Conservation (phyloP, 768 basidiomycete genomes). For the Boletellus emodensis region DNA sequence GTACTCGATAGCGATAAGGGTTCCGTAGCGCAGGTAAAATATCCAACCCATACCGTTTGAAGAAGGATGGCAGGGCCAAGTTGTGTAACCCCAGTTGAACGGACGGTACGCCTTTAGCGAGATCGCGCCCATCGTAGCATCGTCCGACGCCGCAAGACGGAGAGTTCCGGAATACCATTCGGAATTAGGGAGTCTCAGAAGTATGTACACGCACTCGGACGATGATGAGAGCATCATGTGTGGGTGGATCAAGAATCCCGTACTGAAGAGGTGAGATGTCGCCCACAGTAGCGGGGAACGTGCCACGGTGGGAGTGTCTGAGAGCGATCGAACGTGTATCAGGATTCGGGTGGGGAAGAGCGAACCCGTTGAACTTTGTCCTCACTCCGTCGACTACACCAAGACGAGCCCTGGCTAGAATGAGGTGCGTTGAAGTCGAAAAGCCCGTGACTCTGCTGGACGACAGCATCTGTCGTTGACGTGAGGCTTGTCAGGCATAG, state of each 20-base stretch:
- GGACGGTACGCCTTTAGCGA: constrained; percentile 3
- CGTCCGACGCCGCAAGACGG: neutral
- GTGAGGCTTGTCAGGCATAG: too few relatives aligned
- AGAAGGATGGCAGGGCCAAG: constrained; percentile 6
- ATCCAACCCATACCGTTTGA: constrained; percentile 12
- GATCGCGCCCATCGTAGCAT: constrained; percentile 2
- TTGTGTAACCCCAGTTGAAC: neutral
- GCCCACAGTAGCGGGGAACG: neutral
- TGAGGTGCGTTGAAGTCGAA: constrained; percentile 21
- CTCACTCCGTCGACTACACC: neutral
- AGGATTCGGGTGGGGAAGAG: constrained; percentile 3
- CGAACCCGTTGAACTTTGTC: constrained; percentile 12
- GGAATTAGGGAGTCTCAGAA: neutral
- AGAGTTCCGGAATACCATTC: constrained; percentile 6
- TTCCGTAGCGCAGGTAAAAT: neutral
- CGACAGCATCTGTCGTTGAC: neutral
- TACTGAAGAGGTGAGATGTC: constrained; percentile 9
- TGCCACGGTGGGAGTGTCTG: constrained; percentile 7
- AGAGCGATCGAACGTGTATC: neutral
- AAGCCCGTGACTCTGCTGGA: neutral
- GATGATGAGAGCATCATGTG: constrained; percentile 10
- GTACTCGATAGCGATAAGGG: constrained; percentile 11
- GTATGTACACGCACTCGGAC: neutral
- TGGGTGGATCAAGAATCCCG: constrained; percentile 2
- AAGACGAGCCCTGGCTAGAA: constrained; percentile 7